A percentile compares a stretch with the other conserved stretches of the same genome.
These are phyloP conservation scores for Cercophora newfieldiana DNA, from an alignment of 495 filamentous ascomycete genomes.

Conservation along the genomic window DNA sequence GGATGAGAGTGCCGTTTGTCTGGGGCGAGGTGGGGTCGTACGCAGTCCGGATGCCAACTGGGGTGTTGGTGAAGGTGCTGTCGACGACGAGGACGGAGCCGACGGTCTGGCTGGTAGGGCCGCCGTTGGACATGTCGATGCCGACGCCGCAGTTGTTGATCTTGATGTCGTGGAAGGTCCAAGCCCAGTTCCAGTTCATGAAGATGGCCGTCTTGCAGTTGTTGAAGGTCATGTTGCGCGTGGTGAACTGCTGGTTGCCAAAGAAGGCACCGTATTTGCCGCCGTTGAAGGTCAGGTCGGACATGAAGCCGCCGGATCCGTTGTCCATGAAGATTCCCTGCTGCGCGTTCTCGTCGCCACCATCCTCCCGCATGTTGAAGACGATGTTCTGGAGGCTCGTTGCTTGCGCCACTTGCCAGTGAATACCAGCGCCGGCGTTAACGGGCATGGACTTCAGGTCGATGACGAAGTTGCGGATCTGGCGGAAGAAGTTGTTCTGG, in stretches of 20 bases:
- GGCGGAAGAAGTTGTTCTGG: slow-evolving; percentile 98
- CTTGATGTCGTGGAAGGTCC: slow-evolving; percentile 76
- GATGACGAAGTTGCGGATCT: slow-evolving; percentile 91
- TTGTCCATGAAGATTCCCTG: slow-evolving; percentile 98
- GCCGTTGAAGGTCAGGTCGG: slow-evolving; percentile 83
- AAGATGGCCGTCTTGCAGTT: slow-evolving; percentile 84
- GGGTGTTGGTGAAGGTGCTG: slow-evolving; percentile 71
- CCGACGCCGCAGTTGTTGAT: slow-evolving; percentile 81
- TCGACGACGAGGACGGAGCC: slow-evolving; percentile 83
- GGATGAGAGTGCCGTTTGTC: slow-evolving; percentile 73
- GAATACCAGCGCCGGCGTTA: slow-evolving; percentile 73
- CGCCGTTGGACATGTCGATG: slow-evolving; percentile 75
- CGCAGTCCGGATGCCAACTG: slow-evolving; percentile 70
- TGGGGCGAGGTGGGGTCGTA: slow-evolving; percentile 62
- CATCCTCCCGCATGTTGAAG: slow-evolving; percentile 82
- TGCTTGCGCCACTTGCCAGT: slow-evolving; percentile 97
- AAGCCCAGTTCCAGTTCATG: slow-evolving; percentile 96
- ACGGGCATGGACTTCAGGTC: slow-evolving; percentile 73
- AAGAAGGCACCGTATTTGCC: slow-evolving; percentile 82
- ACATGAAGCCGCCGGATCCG: slow-evolving; percentile 86
- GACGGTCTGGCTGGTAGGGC: slow-evolving; percentile 61
- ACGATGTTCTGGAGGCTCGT: slow-evolving; percentile 88
- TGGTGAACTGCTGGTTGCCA: slow-evolving; percentile 94
- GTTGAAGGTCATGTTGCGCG: slow-evolving; percentile 87
- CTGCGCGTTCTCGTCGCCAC: slow-evolving; percentile 68